phyloP scores from a whole-genome alignment of 2,329 filamentous ascomycete genomes.

The Venturia aucupariae region DNA sequence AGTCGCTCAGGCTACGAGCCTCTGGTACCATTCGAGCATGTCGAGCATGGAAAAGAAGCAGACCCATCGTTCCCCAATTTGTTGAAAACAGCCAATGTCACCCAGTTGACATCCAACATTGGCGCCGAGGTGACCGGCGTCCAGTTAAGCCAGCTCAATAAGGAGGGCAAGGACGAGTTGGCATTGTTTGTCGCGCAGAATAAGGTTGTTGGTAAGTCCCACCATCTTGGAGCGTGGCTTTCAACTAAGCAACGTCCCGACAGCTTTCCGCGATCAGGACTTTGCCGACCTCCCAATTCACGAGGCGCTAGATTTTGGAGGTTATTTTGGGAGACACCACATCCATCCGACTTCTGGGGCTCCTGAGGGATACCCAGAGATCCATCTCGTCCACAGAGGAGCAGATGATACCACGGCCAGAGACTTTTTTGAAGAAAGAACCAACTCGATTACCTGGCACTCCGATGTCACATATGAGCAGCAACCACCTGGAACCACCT shows the following conservation, averaged over 20 bases:
- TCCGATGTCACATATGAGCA: constrained; percentile 80
- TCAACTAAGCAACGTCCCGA: not conserved
- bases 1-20: constrained; percentile 43
- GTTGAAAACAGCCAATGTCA: constrained; percentile 44
- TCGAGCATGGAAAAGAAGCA: constrained; percentile 67
- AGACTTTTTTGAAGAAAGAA: constrained; percentile 58
- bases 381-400: constrained; percentile 70
- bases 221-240: not conserved
- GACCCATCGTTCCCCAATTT: constrained; percentile 62
- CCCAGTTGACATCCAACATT: constrained; percentile 61
- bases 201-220: constrained; percentile 50
- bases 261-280: constrained; percentile 67
- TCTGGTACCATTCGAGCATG: constrained; percentile 59
- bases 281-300: constrained; percentile 55
- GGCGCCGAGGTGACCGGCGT: constrained; percentile 63
- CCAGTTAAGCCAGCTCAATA: constrained; percentile 58
- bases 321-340: constrained; percentile 73
- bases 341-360: constrained; percentile 72
- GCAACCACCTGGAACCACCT: constrained; percentile 84
- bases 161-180: constrained; percentile 66
- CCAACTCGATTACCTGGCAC: constrained; percentile 81
- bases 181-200: constrained; percentile 66
- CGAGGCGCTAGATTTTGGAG: constrained; percentile 58
- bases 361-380: constrained; percentile 61
- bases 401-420: constrained; percentile 52